Evolutionary conservation across 2,329 filamentous ascomycete genomes (phyloP).

Genomic region (Ceratocystis harringtonii): DNA sequence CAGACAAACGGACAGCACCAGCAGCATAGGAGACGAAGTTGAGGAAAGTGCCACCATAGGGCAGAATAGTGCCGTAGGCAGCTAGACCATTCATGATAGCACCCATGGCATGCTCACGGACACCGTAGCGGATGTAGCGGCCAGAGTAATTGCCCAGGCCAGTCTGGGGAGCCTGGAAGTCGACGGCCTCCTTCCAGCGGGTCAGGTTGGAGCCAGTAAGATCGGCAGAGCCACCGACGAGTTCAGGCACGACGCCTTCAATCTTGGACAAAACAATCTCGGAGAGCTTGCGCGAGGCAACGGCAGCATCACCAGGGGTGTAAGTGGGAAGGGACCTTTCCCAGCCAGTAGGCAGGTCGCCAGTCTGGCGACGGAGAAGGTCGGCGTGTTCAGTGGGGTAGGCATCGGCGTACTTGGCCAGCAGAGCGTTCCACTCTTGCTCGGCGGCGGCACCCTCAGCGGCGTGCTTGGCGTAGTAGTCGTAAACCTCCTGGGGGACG

Average conservation of each 20-base stretch:
- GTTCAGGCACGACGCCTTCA: constrained; percentile 67
- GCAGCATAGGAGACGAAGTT: constrained; percentile 99
- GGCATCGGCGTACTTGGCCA: constrained; percentile 70
- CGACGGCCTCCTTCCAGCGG: constrained; percentile 88
- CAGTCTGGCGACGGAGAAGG: constrained; percentile 61
- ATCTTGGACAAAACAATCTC: constrained; percentile 86
- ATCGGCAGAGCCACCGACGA: constrained; percentile 92
- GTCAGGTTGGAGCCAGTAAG: constrained; percentile 98
- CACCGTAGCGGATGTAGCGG: constrained; percentile 85
- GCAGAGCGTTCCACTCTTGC: constrained; percentile 87
- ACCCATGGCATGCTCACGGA: constrained; percentile 84
- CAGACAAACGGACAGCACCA: constrained; percentile 84
- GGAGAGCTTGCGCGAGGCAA: constrained; percentile 91
- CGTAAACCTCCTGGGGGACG: constrained; percentile 89
- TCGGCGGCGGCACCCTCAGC: constrained; percentile 77
- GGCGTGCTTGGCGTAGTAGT: constrained; percentile 72
- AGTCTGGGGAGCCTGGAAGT: constrained; percentile 85
- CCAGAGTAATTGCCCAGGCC: constrained; percentile 81
- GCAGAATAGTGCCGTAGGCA: constrained; percentile 89
- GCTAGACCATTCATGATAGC: constrained; percentile 89
- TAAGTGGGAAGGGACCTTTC: constrained; percentile 86
- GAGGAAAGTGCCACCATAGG: constrained; percentile 90
- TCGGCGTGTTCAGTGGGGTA: constrained; percentile 69
- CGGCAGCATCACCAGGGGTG: constrained; percentile 66
- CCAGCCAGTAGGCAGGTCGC: constrained; percentile 89